Conservation (phyloP, 495 filamentous ascomycete genomes). For the Geopyxis carbonaria region DNA sequence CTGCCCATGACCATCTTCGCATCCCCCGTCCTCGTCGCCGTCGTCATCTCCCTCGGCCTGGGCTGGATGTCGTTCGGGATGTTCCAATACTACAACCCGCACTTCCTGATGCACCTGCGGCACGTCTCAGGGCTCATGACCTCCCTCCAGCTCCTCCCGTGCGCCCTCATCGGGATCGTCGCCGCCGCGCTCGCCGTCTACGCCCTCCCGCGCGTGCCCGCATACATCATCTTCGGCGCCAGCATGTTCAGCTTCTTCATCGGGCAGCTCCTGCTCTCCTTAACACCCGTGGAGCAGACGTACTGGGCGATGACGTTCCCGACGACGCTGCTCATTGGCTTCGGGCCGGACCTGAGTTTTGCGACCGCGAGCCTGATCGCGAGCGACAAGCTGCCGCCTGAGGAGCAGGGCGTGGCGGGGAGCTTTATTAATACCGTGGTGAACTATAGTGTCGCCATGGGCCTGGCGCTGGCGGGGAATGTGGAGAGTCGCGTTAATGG, state of each 20-base stretch:
- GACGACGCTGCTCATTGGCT: slow-evolving; percentile 37
- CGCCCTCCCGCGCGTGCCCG: slow-evolving; percentile 31
- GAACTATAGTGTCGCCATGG: slow-evolving; percentile 51
- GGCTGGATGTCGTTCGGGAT: slow-evolving; percentile 50
- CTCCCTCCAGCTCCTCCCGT: slow-evolving; percentile 32
- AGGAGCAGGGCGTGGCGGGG: slow-evolving; percentile 48
- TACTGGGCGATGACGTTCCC: slow-evolving; percentile 50
- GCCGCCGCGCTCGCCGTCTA: slow-evolving; percentile 42
- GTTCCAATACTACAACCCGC: slow-evolving; percentile 40
- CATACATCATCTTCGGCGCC: slow-evolving; percentile 38
- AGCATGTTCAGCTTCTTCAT: slow-evolving; percentile 27
- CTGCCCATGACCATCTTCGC: slow-evolving; percentile 37
- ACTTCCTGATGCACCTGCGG: slow-evolving; percentile 36
- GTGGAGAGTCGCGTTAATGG: slow-evolving; percentile 38
- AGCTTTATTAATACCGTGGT: slow-evolving; percentile 47
- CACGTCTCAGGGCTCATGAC: slow-evolving; percentile 32
- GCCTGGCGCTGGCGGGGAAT: slow-evolving; percentile 48
- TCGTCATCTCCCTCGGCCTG: slow-evolving; percentile 34
- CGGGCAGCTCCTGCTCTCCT: slow-evolving; percentile 28
- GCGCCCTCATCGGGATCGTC: slow-evolving; percentile 31
- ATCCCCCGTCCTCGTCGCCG: slow-evolving; percentile 35
- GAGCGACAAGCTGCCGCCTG: slow-evolving; percentile 36
- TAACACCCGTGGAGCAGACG: slow-evolving; percentile 32
- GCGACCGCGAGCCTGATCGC: slow-evolving; percentile 43
- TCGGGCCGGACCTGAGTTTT: slow-evolving; percentile 48